Percentiles rank a stretch among this genome's conserved stretches.
These are phyloP conservation scores for Pyrus hybrid DNA, from an alignment of 331 rosid genomes.

Conservation along the genomic window DNA sequence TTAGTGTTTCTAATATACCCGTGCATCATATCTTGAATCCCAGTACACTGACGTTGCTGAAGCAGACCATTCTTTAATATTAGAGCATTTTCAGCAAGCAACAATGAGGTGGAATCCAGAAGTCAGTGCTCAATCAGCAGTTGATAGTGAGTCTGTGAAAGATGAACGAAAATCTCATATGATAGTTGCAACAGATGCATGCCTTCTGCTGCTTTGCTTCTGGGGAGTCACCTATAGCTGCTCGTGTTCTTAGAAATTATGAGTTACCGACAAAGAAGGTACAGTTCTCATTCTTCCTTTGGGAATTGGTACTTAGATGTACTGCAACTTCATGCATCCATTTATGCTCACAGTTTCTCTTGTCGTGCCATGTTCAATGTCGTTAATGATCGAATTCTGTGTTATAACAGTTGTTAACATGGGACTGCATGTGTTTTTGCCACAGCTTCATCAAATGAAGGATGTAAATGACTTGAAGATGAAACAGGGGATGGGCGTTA, in stretches of 20 bases:
- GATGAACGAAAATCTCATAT: slow-evolving; percentile 55
- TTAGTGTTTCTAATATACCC: background rate
- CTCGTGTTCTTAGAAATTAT: slow-evolving; percentile 70
- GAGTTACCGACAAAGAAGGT: slow-evolving; percentile 85
- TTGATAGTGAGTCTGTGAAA: slow-evolving; percentile 40
- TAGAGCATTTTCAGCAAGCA: slow-evolving; percentile 60
- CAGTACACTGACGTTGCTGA: slow-evolving; percentile 90
- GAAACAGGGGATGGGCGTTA: no score
- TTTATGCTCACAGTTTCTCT: background rate
- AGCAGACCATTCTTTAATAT: slow-evolving; percentile 53
- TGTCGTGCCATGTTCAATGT: slow-evolving; percentile 2
- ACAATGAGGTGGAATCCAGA: slow-evolving; percentile 45
- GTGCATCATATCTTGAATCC: background rate
- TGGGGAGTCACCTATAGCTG: slow-evolving; percentile 62
- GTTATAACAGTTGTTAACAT: background rate
- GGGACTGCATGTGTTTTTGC: background rate
- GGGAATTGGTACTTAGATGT: no score
- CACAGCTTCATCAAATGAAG: no score
- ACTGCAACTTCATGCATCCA: background rate
- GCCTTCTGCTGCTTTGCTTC: slow-evolving; percentile 82
- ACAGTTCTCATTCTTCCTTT: no score
- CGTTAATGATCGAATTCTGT: slow-evolving; percentile 10
- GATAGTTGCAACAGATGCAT: slow-evolving; percentile 77
- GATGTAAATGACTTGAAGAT: no score
- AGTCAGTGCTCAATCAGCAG: slow-evolving; percentile 28